A percentile compares a stretch with the other conserved stretches of the same genome.
phyloP scores from a whole-genome alignment of 345 rosid genomes.

The Camelina neglecta region DNA sequence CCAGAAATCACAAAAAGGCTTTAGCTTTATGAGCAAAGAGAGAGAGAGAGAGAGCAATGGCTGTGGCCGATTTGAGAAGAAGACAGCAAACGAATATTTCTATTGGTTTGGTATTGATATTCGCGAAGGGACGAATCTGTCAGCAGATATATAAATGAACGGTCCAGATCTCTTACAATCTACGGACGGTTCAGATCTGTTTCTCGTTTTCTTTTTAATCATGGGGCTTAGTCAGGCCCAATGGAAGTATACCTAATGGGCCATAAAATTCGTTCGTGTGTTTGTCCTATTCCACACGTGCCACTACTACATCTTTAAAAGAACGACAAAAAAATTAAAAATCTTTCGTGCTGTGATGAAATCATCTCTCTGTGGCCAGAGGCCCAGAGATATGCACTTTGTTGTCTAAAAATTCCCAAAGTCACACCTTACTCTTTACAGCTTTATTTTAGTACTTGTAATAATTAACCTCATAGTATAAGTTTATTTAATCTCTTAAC shows the following conservation, averaged over 20 bases:
- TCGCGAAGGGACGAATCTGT: constrained; percentile 25
- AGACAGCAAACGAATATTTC: constrained; percentile 33
- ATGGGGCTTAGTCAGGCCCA: constrained; percentile 6
- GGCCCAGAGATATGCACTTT: constrained; percentile 23
- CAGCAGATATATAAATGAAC: constrained; percentile 22
- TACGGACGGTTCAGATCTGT: constrained; percentile 25
- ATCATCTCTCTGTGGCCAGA: constrained; percentile 18
- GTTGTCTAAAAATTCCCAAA: constrained; percentile 17
- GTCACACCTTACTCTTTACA: background rate
- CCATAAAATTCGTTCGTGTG: background rate
- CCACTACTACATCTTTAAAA: background rate
- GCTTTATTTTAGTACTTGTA: constrained; percentile 32
- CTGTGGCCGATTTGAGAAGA: constrained; percentile 24
- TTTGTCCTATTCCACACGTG: constrained; percentile 3
- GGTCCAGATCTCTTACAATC: background rate
- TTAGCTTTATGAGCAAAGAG: constrained; percentile 11
- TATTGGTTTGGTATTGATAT: constrained; percentile 36
- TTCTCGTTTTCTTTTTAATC: background rate
- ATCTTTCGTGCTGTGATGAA: constrained; percentile 31
- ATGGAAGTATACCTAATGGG: background rate
- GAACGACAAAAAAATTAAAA: constrained; percentile 27
- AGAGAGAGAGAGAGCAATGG: background rate
- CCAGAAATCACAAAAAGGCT: constrained; percentile 17
- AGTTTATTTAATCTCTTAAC: constrained; percentile 10
- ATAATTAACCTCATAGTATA: constrained; percentile 31